A percentile compares a stretch with the other conserved stretches of the same genome.
phyloP scores from a whole-genome alignment of 805 yeast species.

The Ogataea salicorniae region DNA sequence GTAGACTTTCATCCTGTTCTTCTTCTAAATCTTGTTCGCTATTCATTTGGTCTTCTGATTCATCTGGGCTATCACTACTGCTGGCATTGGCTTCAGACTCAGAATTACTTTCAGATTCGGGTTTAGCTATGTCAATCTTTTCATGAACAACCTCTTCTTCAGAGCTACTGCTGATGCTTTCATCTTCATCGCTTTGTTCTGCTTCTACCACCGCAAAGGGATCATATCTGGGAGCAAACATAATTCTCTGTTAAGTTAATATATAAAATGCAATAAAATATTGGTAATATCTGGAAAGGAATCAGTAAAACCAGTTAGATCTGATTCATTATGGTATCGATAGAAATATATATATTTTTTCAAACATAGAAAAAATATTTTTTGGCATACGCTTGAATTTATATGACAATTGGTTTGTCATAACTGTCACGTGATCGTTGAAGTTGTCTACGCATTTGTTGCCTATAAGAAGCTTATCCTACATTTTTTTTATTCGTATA shows the following conservation, averaged over 20 bases:
- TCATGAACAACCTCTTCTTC: too few species aligned
- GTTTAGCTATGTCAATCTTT: constrained; percentile 16
- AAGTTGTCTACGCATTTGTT: too few species aligned
- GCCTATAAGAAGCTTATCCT: too few species aligned
- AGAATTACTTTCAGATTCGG: constrained; percentile 37
- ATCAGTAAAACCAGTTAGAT: too few species aligned
- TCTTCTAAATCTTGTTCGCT: background rate
- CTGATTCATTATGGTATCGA: too few species aligned
- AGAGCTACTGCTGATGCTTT: constrained; percentile 23
- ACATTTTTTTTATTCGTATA: too few species aligned
- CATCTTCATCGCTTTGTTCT: constrained; percentile 10
- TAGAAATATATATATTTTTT: too few species aligned
- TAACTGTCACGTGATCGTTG: too few species aligned
- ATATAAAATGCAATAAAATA: background rate
- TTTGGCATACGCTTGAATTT: too few species aligned
- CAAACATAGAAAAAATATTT: too few species aligned
- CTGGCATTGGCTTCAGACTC: constrained; percentile 4
- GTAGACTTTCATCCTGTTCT: background rate
- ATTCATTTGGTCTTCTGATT: too few species aligned
- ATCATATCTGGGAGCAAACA: constrained; percentile 67
- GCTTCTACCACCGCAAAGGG: constrained; percentile 35
- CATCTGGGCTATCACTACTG: background rate
- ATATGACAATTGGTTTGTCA: too few species aligned
- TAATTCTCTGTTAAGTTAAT: constrained; percentile 12
- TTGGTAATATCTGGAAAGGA: background rate